Base-by-base conservation (phyloP, 2,329 filamentous ascomycete genomes). In the Diaporthe capsici region DNA sequence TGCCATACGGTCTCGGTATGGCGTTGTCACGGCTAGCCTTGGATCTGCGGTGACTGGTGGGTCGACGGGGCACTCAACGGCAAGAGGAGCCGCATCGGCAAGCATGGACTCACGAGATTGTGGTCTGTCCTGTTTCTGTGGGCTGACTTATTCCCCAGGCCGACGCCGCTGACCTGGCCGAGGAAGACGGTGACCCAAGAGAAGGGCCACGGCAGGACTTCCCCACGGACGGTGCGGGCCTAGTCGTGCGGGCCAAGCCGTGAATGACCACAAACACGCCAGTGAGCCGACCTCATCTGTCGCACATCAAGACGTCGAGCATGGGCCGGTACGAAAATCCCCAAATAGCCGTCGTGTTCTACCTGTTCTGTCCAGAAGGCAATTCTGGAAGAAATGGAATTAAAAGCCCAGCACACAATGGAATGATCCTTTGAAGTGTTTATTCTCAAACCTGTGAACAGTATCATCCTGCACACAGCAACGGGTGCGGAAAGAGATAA, bases 11-110 rank as follows among this genome's bases (percentile, higher is more conserved):
- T 10, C 22, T 51, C 10, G 1, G 3, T 34, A 67, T 67, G 63
- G 63, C 44, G 44, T 68, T 34, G 20, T 53, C 34, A 37, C 7
- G 49, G 20, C 34, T 53, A 42, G 22, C 31, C n/a, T 53, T 53
- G 31, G 65, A 68, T 68, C 65, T 28, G 13, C 65, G n/a, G 31
- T 37, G 65, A 34, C 47, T 53, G 49, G 65, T 68, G 65, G 65
- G 47, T 53, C 65, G 3, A 25, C 3, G 42, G 44, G 10, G 12
- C 1, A 8, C 22, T 25, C 22, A 7, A 39, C n/a, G 44, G 22
- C 22, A 51, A 31, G 28, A 37, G 44, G 44, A 68, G 34, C 47
- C 65, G 65, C 47, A 53, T 68, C 47, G 49, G 65, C 47, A 10
- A 20, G 5, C 31, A 17, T 13, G 20, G 15, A 28, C 47, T 53